A percentile compares a stretch with the other conserved stretches of the same genome.
These are phyloP conservation scores for Suillus decipiens DNA, from an alignment of 768 basidiomycete genomes.

Conservation along the genomic window DNA sequence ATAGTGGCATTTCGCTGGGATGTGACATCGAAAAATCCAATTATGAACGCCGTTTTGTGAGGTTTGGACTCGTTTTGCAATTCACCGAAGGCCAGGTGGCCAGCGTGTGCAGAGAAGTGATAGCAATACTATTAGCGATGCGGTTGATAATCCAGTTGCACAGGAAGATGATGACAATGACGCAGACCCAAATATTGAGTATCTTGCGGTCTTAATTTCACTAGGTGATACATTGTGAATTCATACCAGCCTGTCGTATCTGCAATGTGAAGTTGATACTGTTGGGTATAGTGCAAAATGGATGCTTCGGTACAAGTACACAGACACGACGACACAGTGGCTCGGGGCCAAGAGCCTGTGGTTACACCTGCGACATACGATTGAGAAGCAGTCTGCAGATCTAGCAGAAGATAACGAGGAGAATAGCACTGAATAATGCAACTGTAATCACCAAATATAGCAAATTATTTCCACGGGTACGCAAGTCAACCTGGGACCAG, in stretches of 20 bases:
- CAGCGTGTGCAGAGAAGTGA: background rate
- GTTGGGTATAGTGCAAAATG: background rate
- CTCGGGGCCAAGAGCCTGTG: background rate
- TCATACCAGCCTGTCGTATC: background rate
- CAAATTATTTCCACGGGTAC: background rate
- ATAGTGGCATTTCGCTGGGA: background rate
- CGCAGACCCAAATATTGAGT: too few relatives aligned
- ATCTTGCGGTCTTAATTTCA: background rate
- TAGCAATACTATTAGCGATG: background rate
- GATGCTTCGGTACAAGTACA: background rate
- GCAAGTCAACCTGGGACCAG: constrained; percentile 2
- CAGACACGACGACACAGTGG: background rate
- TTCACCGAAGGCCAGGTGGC: background rate
- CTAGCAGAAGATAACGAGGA: background rate
- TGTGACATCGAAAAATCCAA: background rate
- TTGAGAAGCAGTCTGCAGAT: background rate
- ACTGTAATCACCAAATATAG: background rate
- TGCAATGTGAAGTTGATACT: background rate
- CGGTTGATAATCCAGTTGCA: background rate
- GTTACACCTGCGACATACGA: background rate
- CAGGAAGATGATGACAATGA: background rate
- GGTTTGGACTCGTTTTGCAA: background rate
- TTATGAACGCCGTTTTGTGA: background rate
- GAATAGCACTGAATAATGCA: background rate
- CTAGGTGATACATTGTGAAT: background rate